phyloP scores from a whole-genome alignment of 345 rosid genomes.

The Turnera subulata region DNA sequence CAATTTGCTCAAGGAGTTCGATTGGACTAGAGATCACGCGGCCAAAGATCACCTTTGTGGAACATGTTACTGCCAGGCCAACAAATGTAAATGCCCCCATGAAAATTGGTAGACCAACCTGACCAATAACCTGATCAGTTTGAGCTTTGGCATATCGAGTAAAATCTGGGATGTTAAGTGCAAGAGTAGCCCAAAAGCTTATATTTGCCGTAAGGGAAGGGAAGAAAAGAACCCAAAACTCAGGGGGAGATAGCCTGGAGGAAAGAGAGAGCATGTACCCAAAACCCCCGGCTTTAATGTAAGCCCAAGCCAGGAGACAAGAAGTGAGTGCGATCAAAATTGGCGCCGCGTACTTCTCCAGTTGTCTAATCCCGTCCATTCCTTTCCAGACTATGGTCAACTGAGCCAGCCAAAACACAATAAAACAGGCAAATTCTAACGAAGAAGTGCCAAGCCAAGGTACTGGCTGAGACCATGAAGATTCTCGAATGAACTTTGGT shows the following conservation, averaged over 20 bases:
- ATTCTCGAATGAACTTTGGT: constrained; percentile 44
- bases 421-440: constrained; percentile 76
- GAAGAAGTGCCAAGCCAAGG: constrained; percentile 91
- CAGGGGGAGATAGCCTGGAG: constrained; percentile 49
- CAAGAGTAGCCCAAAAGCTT: constrained; percentile 90
- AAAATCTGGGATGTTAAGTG: constrained; percentile 90
- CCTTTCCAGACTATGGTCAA: constrained; percentile 68
- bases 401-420: constrained; percentile 75
- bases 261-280: constrained; percentile 66
- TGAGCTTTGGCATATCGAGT: constrained; percentile 75
- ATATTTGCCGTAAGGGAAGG: constrained; percentile 93
- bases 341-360: constrained; percentile 85
- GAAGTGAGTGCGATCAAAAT: constrained; percentile 62
- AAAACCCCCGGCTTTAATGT: constrained; percentile 72
- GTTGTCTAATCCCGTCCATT: constrained; percentile 72
- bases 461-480: constrained; percentile 37
- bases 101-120: constrained; percentile 76
- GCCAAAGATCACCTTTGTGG: constrained; percentile 75
- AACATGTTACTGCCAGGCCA: constrained; percentile 76
- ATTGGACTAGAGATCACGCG: constrained; percentile 75
- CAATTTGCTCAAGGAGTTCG: constrained; percentile 65
- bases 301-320: constrained; percentile 70
- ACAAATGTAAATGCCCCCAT: constrained; percentile 89
- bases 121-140: constrained; percentile 73
- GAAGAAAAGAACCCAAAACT: constrained; percentile 84